These are phyloP conservation scores for Terana coerulea DNA, from an alignment of 768 basidiomycete species.

Conservation along the genomic window DNA sequence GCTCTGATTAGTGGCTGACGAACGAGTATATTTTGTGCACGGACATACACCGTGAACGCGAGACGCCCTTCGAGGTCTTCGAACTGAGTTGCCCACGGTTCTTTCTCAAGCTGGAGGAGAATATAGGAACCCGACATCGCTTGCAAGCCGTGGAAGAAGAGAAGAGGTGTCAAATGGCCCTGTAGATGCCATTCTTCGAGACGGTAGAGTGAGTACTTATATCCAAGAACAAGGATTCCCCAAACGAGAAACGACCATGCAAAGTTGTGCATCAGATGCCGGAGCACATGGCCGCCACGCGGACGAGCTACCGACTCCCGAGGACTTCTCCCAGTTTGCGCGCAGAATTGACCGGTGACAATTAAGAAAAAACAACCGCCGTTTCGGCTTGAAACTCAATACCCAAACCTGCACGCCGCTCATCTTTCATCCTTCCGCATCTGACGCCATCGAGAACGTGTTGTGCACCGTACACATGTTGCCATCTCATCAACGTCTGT, in stretches of 20 bases:
- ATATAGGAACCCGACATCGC: conserved; percentile 39
- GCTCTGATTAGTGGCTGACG: no score
- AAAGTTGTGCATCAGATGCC: neutral
- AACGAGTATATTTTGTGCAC: neutral
- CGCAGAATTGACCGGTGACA: no score
- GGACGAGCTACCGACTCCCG: neutral
- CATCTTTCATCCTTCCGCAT: no score
- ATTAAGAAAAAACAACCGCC: no score
- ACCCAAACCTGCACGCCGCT: no score
- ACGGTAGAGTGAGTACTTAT: conserved; percentile 4
- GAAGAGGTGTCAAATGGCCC: conserved; percentile 1
- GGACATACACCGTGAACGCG: conserved; percentile 67
- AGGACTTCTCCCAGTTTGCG: neutral
- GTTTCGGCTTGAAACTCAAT: no score
- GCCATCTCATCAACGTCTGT: no score
- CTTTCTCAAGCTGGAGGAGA: conserved; percentile 62
- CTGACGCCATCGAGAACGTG: no score
- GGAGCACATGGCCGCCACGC: conserved; percentile 5
- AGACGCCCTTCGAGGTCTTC: conserved; percentile 59
- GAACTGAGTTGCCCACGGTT: conserved; percentile 57
- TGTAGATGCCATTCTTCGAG: conserved; percentile 1
- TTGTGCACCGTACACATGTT: no score
- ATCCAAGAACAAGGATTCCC: conserved; percentile 13
- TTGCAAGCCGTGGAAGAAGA: conserved; percentile 19
- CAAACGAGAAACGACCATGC: conserved; percentile 1